phyloP scores from a whole-genome alignment of 176 grass and related monocot genomes.

The Hordeum marinum region DNA sequence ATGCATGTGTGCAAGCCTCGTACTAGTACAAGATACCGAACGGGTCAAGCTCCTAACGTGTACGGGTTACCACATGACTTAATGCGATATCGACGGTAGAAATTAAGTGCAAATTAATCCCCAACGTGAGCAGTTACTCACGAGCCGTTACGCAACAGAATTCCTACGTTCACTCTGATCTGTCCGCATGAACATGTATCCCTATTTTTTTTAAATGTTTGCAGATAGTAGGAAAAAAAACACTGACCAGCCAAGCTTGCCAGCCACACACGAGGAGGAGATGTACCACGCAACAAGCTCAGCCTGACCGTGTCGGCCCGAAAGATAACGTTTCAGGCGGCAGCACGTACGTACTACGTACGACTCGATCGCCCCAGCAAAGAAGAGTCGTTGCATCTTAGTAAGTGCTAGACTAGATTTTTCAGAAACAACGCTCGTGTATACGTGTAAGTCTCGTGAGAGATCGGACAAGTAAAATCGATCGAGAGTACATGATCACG shows the following conservation, averaged over 20 bases:
- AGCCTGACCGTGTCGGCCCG: not conserved
- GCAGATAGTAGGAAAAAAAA: too few species aligned
- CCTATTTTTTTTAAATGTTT: too few species aligned
- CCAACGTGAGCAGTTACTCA: not conserved
- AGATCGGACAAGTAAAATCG: not conserved
- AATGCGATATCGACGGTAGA: not conserved
- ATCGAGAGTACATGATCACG: not conserved
- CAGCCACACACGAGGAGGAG: too few species aligned
- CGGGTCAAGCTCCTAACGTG: not conserved
- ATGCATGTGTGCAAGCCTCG: not conserved
- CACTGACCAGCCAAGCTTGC: too few species aligned
- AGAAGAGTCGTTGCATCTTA: not conserved
- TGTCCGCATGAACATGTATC: not conserved
- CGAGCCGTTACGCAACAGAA: conserved; percentile 2
- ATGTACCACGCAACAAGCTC: too few species aligned
- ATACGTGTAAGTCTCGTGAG: too few species aligned
- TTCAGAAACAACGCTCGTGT: not conserved
- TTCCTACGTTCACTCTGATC: not conserved
- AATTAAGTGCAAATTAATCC: too few species aligned
- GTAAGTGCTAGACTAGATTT: not conserved
- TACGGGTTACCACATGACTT: not conserved
- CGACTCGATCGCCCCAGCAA: too few species aligned
- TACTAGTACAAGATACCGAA: not conserved
- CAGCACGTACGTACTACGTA: too few species aligned
- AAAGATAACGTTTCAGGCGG: not conserved